Evolutionary conservation across 306 rosid species (phyloP).

Genomic region (Casuarina cunninghamiana): DNA sequence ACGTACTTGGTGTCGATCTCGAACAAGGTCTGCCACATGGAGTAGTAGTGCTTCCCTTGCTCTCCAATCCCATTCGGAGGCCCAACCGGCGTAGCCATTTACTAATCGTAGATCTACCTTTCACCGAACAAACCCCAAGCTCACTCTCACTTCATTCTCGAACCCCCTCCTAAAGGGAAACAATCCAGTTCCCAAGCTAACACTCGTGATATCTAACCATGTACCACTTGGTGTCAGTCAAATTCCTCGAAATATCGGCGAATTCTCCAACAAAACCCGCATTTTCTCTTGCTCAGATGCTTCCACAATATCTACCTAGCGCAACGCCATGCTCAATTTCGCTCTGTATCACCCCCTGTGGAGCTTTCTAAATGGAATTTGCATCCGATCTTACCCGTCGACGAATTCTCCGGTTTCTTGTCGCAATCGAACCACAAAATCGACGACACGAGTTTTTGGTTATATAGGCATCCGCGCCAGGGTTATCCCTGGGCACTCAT

Average conservation of each 20-base stretch:
- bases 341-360: neutral
- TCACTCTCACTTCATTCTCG: slow-evolving; percentile 3
- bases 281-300: neutral
- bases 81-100: slow-evolving; percentile 93
- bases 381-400: slow-evolving; percentile 14
- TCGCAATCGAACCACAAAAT: slow-evolving; percentile 32
- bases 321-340: neutral
- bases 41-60: slow-evolving; percentile 78
- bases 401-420: slow-evolving; percentile 35
- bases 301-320: slow-evolving; percentile 4
- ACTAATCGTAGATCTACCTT: slow-evolving; percentile 26
- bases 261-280: slow-evolving; percentile 6
- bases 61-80: slow-evolving; percentile 79
- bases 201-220: slow-evolving; percentile 4
- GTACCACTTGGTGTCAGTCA: neutral
- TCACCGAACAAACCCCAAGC: slow-evolving; percentile 12
- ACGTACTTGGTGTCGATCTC: slow-evolving; percentile 88
- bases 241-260: neutral
- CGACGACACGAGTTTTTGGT: slow-evolving; percentile 8
- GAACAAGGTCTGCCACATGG: slow-evolving; percentile 92
- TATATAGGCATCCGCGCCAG: slow-evolving; percentile 31
- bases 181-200: neutral
- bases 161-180: neutral
- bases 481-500: slow-evolving; percentile 25
- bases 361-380: neutral